A percentile compares a stretch with the other conserved stretches of the same genome.
These are phyloP conservation scores for Paraconiothyrium brasiliense DNA, from an alignment of 2,329 filamentous ascomycete genomes.

Conservation along the genomic window DNA sequence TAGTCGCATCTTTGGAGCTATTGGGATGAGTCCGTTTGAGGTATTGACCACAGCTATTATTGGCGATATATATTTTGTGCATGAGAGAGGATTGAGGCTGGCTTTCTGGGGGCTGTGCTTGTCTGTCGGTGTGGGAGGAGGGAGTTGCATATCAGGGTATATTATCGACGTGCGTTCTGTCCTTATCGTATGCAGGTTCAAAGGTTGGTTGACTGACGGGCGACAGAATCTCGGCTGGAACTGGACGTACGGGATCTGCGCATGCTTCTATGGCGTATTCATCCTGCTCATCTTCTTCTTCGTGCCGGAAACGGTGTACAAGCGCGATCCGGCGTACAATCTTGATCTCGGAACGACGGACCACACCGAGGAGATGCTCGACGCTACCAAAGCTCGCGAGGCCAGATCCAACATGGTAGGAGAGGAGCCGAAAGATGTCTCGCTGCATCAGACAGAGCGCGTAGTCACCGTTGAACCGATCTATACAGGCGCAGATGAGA, in stretches of 20 bases:
- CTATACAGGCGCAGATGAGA: conserved; percentile 33
- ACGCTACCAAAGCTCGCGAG: conserved; percentile 16
- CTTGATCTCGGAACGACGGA: conserved; percentile 64
- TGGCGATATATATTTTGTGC: conserved; percentile 88
- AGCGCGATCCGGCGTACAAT: conserved; percentile 72
- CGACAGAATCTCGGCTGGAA: conserved; percentile 69
- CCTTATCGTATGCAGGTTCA: not conserved
- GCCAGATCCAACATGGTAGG: conserved; percentile 7
- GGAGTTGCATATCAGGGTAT: conserved; percentile 30
- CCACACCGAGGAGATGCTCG: conserved; percentile 31
- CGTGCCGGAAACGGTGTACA: conserved; percentile 84
- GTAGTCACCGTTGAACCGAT: conserved; percentile 20
- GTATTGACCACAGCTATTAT: conserved; percentile 67
- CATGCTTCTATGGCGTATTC: conserved; percentile 77
- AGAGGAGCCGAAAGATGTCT: conserved; percentile 25
- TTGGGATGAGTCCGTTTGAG: conserved; percentile 36
- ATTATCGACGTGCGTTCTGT: conserved; percentile 62
- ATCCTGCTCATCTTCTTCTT: conserved; percentile 84
- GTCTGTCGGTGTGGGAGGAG: conserved; percentile 29
- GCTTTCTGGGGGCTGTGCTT: conserved; percentile 57
- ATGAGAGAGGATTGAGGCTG: conserved; percentile 84
- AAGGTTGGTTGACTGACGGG: not conserved
- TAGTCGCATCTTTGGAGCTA: conserved; percentile 31
- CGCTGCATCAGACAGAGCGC: conserved; percentile 18
- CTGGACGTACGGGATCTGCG: conserved; percentile 66